Evolutionary conservation across 371 early-diverging fungal species (phyloP), one percentile per base, ranked within the genome.

Genomic region (Phascolomyces articulosus): DNA sequence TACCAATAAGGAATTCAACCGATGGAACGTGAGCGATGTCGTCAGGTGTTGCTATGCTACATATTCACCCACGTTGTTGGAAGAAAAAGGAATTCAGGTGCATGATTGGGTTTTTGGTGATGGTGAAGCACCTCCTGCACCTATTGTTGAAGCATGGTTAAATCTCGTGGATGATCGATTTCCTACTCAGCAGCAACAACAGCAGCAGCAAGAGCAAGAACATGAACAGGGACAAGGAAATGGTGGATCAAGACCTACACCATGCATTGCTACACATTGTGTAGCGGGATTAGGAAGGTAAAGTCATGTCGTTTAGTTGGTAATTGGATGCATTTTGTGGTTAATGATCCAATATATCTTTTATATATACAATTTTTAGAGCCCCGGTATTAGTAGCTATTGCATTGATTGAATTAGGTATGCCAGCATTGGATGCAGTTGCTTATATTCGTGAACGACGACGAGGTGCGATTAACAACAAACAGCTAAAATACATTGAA

Each of bases 11-110:
- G 74, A 74, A 70, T 80, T 80, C 53, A 72, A 77, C 58, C 72
- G 71, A 40, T 85, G 90, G 68, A 77, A 86, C 63, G 95, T 94
- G 31, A 91, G 89, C 4, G 95, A 95, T 59, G 92, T 96, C 9
- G 95, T 95, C 11, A 87, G 95, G 23, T 94, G 93, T 29, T 95
- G 96, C 79, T 93, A 96, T 69, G 94, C 96, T 20, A 95, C 96
- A 10, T 97, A 97, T 71, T 78, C 88, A 27, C 82, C 80, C 49
- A 87, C 83, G 24, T 83, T 83, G 4, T 73, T 95, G 24, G 83
- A 81, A 62, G 82, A 73, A 47, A 77, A 86, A 21, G 84, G 85
- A 10, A 93, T 97, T 61, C 71, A 83, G 48, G 93, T 96, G 3
- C 93, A 94, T 63, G 93, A 95, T 67, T 90, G 88, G 91, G 87